Conservation (phyloP, 2,329 filamentous ascomycete species). For the Fusarium tuaranense region DNA sequence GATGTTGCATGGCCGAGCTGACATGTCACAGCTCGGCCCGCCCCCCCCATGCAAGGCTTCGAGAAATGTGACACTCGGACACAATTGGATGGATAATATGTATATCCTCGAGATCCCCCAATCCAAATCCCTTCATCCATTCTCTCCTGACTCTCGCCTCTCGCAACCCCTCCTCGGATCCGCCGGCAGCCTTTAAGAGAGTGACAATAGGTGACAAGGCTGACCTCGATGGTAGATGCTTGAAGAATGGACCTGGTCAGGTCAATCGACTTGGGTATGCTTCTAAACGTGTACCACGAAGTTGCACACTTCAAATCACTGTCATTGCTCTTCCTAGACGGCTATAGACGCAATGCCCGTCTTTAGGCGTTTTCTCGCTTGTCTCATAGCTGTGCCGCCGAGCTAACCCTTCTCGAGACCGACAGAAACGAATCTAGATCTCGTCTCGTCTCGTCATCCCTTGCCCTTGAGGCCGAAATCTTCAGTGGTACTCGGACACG, state of each 20-base stretch:
- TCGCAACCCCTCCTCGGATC: not conserved
- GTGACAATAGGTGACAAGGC: not conserved
- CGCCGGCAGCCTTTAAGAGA: not conserved
- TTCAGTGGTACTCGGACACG: not conserved
- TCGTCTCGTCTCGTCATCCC: not conserved
- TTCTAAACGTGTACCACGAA: not conserved
- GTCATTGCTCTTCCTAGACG: not conserved
- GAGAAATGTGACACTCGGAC: not conserved
- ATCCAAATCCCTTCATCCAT: not conserved
- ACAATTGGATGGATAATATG: not conserved
- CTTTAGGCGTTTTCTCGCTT: not conserved
- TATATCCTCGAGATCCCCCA: not conserved
- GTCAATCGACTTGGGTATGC: not conserved
- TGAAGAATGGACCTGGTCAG: not conserved
- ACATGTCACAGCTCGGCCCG: constrained; percentile 3
- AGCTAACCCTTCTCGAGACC: not conserved
- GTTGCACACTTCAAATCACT: not conserved
- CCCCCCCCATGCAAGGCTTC: not conserved
- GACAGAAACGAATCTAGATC: constrained; percentile 1
- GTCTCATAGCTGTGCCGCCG: not conserved
- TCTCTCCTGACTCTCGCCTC: not conserved
- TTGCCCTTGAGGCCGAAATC: not conserved
- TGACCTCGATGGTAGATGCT: not conserved
- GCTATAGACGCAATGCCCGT: not conserved
- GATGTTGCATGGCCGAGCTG: not conserved